Base-by-base conservation (phyloP, 495 filamentous ascomycete species). In the Pyrenula aspistea region DNA sequence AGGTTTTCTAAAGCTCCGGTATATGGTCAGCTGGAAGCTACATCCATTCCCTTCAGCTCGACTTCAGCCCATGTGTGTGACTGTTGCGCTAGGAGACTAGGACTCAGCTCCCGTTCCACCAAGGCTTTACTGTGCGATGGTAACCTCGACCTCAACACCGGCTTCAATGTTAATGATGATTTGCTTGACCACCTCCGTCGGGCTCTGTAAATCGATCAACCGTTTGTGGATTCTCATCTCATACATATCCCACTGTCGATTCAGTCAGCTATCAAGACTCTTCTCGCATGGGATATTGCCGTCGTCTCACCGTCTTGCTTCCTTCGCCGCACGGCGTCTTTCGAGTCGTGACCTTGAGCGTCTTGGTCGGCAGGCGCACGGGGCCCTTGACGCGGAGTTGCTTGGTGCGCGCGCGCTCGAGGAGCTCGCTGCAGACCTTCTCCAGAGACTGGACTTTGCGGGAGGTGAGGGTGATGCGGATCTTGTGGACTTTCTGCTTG, bases 91-190 rank as follows among this genome's bases (percentile, higher is more conserved):
- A 53, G 50, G 24, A 11, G 42, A 49, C 12, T 22, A 22, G 25
- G 42, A 20, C 22, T 48, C 42, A 25, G 55, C 24, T 51, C 21
- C 48, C 47, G 42, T 51, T 52, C 48, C 25, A 51, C 25, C 15
- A 56, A 50, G 47, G 58, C 67, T 70, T 82, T 90, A 98, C 73
- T 93, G 92, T 72, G 93, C 93, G 78, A 98, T 98, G 67, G 93
- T 98, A 64, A 98, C 93, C 83, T 98, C 93, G 67, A 98, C 93
- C 84, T 98, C 93, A 71, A 98, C 93, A 81, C 93, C 93, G 60
- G 93, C 93, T 85, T 98, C 93, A 74, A 98, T 97, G 82, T 98
- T 98, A 81, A 97, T 91, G 74, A 98, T 98, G 82, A 98, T 97
- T 83, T 96, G 91, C 86, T 98, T 98, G 74, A 98, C 93, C 59